A percentile compares a stretch with the other conserved stretches of the same genome.
Conservation (phyloP, 2,329 filamentous ascomycete genomes). For the Pseudogymnoascus sp. region DNA sequence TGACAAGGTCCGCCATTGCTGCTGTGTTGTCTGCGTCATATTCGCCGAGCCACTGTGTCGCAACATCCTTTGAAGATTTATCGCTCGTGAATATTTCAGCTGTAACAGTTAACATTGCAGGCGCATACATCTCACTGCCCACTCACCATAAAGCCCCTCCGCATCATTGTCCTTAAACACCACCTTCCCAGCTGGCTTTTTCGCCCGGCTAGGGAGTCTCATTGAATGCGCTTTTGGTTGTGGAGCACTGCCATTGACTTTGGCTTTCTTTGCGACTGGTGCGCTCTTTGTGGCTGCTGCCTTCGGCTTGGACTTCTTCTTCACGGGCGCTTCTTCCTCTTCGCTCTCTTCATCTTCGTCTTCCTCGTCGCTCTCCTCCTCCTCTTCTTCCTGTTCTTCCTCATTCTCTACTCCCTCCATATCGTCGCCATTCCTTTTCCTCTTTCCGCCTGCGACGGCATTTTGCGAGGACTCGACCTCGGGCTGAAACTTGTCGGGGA, state of each 20-base stretch:
- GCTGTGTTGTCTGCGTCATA: constrained; percentile 47
- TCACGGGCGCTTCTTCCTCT: constrained; percentile 38
- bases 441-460: constrained; percentile 41
- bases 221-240: constrained; percentile 46
- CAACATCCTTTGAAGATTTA: constrained; percentile 47
- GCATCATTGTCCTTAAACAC: constrained; percentile 35
- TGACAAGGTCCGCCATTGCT: constrained; percentile 55
- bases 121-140: not conserved
- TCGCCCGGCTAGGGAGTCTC: constrained; percentile 25
- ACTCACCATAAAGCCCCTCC: constrained; percentile 25
- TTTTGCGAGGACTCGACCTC: constrained; percentile 34
- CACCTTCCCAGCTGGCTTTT: constrained; percentile 32
- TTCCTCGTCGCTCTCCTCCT: constrained; percentile 33
- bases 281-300: constrained; percentile 37
- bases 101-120: constrained; percentile 30
- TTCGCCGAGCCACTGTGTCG: constrained; percentile 51
- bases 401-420: constrained; percentile 41
- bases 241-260: constrained; percentile 52
- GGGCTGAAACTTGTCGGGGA: constrained; percentile 51
- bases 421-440: constrained; percentile 46
- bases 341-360: constrained; percentile 36
- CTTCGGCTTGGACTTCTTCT: constrained; percentile 30
- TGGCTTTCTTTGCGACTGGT: constrained; percentile 55
- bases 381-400: constrained; percentile 36
- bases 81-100: constrained; percentile 57